Evolutionary conservation across 495 filamentous ascomycete species (phyloP).

Genomic region (Aeminium ludgeri): DNA sequence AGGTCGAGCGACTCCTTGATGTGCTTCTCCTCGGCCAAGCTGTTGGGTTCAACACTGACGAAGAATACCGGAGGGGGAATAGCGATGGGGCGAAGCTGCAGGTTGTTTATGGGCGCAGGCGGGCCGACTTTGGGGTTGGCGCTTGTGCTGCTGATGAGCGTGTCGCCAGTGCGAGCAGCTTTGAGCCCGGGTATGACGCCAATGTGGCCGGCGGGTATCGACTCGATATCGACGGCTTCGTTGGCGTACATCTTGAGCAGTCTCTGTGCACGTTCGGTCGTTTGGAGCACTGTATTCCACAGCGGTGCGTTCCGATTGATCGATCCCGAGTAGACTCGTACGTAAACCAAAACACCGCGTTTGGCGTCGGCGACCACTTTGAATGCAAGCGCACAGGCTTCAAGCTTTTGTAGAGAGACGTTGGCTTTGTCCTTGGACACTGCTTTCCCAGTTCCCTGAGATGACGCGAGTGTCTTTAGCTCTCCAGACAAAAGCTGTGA

Average conservation of each 20-base stretch:
- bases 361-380: slow-evolving; percentile 85
- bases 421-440: slow-evolving; percentile 22
- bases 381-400: slow-evolving; percentile 77
- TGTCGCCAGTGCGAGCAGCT: slow-evolving; percentile 81
- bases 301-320: slow-evolving; percentile 55
- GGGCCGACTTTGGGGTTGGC: slow-evolving; percentile 41
- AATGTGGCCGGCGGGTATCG: slow-evolving; percentile 74
- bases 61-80: slow-evolving; percentile 94
- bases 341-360: slow-evolving; percentile 77
- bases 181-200: slow-evolving; percentile 91
- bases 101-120: slow-evolving; percentile 48
- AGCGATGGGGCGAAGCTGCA: slow-evolving; percentile 76
- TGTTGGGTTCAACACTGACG: slow-evolving; percentile 74
- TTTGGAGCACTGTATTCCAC: slow-evolving; percentile 74
- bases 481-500: slow-evolving; percentile 37
- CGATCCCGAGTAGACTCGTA: slow-evolving; percentile 77
- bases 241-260: slow-evolving; percentile 86
- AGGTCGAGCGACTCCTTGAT: slow-evolving; percentile 58
- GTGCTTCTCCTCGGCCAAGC: slow-evolving; percentile 56
- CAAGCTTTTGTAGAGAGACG: slow-evolving; percentile 37
- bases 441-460: slow-evolving; percentile 18
- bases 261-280: slow-evolving; percentile 64
- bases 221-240: slow-evolving; percentile 66
- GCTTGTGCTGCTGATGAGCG: slow-evolving; percentile 56
- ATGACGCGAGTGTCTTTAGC: slow-evolving; percentile 20